phyloP scores from a whole-genome alignment of 768 basidiomycete genomes.

The Plicaturopsis crispa region DNA sequence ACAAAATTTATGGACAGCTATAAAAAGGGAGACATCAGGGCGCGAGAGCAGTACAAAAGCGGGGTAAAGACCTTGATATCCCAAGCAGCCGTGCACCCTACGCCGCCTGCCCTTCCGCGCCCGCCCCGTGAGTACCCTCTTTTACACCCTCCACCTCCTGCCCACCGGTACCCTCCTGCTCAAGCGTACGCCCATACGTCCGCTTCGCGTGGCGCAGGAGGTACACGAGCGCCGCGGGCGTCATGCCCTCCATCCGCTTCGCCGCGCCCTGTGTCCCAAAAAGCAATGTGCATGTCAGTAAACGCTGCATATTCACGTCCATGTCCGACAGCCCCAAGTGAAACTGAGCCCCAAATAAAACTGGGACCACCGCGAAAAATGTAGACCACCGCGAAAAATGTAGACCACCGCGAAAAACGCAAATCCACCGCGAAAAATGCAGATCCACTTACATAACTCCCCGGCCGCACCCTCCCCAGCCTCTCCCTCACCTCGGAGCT shows the following conservation, averaged over 20 bases:
- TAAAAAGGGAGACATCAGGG: too few relatives aligned
- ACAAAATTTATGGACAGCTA: too few relatives aligned
- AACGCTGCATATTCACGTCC: conserved; percentile 3
- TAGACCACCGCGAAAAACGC: neutral
- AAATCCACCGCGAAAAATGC: neutral
- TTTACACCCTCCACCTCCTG: too few relatives aligned
- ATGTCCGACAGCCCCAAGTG: too few relatives aligned
- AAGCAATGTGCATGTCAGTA: neutral
- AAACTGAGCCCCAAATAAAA: neutral
- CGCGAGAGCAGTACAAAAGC: too few relatives aligned
- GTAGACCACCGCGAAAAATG: neutral
- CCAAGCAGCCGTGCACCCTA: too few relatives aligned
- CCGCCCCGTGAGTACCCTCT: too few relatives aligned
- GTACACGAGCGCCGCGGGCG: conserved; percentile 65
- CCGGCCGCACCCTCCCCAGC: conserved; percentile 51
- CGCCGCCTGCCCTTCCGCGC: too few relatives aligned
- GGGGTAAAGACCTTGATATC: too few relatives aligned
- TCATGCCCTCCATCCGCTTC: conserved; percentile 92
- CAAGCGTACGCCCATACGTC: conserved; percentile 7
- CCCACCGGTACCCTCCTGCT: neutral
- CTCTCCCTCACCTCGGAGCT: conserved; percentile 72
- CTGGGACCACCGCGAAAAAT: neutral
- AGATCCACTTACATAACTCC: conserved; percentile 47
- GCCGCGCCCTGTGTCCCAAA: conserved; percentile 70
- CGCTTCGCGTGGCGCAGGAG: conserved; percentile 57